phyloP scores from a whole-genome alignment of 495 filamentous ascomycete genomes.

The Parathielavia hyrcaniae region DNA sequence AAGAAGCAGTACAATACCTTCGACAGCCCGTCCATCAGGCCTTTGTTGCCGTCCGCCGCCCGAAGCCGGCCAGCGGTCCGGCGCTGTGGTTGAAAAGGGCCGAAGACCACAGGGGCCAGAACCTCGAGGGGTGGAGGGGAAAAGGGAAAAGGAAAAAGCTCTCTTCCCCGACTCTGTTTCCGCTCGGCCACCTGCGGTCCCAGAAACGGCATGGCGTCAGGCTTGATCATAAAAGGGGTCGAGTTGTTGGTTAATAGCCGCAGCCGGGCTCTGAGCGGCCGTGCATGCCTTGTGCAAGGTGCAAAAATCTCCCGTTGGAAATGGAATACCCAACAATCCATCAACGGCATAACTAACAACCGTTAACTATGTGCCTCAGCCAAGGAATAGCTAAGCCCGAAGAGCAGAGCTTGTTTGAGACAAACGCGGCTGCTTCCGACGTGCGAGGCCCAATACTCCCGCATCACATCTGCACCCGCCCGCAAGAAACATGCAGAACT shows the following conservation, averaged over 20 bases:
- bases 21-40: too few species aligned
- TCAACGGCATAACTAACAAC: background rate
- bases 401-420: background rate
- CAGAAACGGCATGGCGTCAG: too few species aligned
- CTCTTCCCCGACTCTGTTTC: background rate
- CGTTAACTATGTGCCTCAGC: too few species aligned
- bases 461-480: background rate
- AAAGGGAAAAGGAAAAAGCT: background rate
- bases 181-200: background rate
- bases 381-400: background rate
- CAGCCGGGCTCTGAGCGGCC: too few species aligned
- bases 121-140: background rate
- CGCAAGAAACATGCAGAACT: background rate
- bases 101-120: slow-evolving; percentile 9
- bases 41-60: slow-evolving; percentile 1
- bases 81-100: background rate
- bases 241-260: too few species aligned
- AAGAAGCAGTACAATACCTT: background rate
- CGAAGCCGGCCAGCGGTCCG: slow-evolving; percentile 1
- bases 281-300: too few species aligned
- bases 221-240: too few species aligned
- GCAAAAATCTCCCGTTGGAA: too few species aligned
- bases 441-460: background rate
- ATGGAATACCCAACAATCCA: too few species aligned
- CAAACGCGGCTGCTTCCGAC: background rate